These are phyloP conservation scores for Melanomma pulvis-pyrius DNA, from an alignment of 495 filamentous ascomycete genomes.

Conservation along the genomic window DNA sequence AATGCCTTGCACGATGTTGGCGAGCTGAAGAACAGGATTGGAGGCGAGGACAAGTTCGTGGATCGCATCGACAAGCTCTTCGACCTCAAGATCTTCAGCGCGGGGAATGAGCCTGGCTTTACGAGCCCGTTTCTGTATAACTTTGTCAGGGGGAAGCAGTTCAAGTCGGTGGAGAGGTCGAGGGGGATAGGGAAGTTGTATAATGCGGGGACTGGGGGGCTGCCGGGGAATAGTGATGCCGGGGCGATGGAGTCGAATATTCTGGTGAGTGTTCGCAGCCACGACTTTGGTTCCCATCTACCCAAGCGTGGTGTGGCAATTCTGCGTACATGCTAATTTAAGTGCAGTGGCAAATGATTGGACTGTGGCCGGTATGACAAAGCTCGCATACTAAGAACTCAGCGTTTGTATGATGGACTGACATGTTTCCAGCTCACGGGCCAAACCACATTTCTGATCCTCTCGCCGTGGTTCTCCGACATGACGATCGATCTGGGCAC, in stretches of 20 bases:
- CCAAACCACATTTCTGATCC: slow-evolving; percentile 66
- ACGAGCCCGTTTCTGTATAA: slow-evolving; percentile 72
- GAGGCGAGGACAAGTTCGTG: slow-evolving; percentile 60
- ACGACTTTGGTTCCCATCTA: background rate
- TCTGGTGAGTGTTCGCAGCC: slow-evolving; percentile 38
- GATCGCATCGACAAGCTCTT: slow-evolving; percentile 66
- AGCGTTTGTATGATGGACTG: background rate
- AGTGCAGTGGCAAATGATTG: slow-evolving; percentile 66
- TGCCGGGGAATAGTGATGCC: slow-evolving; percentile 71
- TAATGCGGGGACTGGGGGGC: slow-evolving; percentile 47
- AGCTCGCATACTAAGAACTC: background rate
- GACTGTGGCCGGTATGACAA: slow-evolving; percentile 62
- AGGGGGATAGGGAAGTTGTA: slow-evolving; percentile 59
- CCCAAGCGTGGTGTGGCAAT: background rate
- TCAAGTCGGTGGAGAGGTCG: slow-evolving; percentile 59
- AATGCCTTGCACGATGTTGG: slow-evolving; percentile 69
- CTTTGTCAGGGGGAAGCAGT: slow-evolving; percentile 61
- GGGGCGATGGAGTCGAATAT: slow-evolving; percentile 73
- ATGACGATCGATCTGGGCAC: slow-evolving; percentile 60
- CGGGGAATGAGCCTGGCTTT: slow-evolving; percentile 72
- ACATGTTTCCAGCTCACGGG: slow-evolving; percentile 46
- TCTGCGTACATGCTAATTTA: no score
- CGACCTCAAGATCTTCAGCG: slow-evolving; percentile 65
- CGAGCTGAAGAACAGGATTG: slow-evolving; percentile 59
- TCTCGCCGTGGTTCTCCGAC: slow-evolving; percentile 63